Conservation (phyloP, 495 filamentous ascomycete species). For the Hamigera avellanea region DNA sequence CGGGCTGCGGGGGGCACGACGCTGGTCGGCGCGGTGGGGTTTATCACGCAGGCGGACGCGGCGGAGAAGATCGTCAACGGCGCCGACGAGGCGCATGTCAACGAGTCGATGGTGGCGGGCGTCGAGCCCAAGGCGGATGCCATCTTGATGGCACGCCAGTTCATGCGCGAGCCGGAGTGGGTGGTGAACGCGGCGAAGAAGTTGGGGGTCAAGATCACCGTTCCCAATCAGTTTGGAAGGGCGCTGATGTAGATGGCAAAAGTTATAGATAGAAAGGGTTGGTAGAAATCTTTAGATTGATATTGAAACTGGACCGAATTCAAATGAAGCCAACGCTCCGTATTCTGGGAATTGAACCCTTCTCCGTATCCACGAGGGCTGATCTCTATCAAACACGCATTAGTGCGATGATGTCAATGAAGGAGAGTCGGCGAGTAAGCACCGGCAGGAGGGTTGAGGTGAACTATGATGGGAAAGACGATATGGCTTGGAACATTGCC, state of each 20-base stretch:
- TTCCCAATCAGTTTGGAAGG: conserved; percentile 41
- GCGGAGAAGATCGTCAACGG: conserved; percentile 48
- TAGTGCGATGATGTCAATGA: too few species aligned
- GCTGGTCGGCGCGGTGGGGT: conserved; percentile 64
- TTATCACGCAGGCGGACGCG: conserved; percentile 51
- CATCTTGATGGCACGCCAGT: conserved; percentile 53
- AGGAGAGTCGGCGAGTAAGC: too few species aligned
- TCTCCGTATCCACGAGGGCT: too few species aligned
- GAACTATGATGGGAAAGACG: too few species aligned
- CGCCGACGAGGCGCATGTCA: conserved; percentile 32
- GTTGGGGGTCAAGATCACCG: conserved; percentile 44
- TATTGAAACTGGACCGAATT: too few species aligned
- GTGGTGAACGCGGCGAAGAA: conserved; percentile 46
- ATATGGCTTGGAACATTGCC: too few species aligned
- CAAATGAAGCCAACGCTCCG: too few species aligned
- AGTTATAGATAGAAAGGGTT: too few species aligned
- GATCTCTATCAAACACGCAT: too few species aligned
- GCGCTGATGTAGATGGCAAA: conserved; percentile 2
- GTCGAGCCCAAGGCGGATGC: conserved; percentile 44
- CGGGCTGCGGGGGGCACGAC: conserved; percentile 38
- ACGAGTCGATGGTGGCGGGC: conserved; percentile 19
- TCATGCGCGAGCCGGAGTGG: conserved; percentile 57
- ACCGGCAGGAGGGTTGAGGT: too few species aligned
- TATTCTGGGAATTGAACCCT: too few species aligned
- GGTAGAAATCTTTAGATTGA: too few species aligned